Percentiles rank a stretch among this genome's conserved stretches.
Evolutionary conservation across 306 rosid species (phyloP).

Genomic region (Betula pendula): DNA sequence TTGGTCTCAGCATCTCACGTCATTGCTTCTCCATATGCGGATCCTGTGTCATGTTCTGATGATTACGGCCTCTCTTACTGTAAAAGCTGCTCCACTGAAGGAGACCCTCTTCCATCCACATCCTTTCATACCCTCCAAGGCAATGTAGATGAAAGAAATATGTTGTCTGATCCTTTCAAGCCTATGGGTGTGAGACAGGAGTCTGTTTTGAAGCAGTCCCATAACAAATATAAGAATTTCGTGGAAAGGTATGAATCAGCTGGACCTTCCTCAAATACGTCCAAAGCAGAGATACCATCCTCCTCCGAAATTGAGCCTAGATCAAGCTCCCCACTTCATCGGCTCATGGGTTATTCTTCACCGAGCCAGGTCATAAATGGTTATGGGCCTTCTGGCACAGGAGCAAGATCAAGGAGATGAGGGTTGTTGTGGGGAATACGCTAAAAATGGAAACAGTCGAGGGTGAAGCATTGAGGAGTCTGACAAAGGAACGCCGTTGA

Average conservation of each 20-base stretch:
- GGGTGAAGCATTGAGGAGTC: not conserved
- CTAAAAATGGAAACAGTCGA: not conserved
- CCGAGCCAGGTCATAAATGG: conserved; percentile 70
- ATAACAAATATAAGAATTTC: conserved; percentile 26
- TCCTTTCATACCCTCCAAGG: conserved; percentile 35
- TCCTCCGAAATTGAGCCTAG: conserved; percentile 41
- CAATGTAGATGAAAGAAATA: conserved; percentile 25
- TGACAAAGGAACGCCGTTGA: not conserved
- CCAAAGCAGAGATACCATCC: conserved; percentile 34
- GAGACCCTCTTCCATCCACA: conserved; percentile 39
- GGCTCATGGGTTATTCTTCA: conserved; percentile 79
- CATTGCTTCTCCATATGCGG: conserved; percentile 32
- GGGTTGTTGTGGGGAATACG: not conserved
- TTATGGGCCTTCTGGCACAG: conserved; percentile 23
- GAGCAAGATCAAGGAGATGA: conserved; percentile 26
- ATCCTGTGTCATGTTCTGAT: conserved; percentile 61
- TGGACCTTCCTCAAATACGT: conserved; percentile 32
- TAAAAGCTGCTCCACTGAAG: conserved; percentile 64
- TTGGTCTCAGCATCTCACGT: conserved; percentile 39
- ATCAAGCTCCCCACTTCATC: conserved; percentile 68
- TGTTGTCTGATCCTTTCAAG: conserved; percentile 27
- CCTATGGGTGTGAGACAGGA: conserved; percentile 31
- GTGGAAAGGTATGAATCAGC: conserved; percentile 29
- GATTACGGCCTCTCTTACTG: conserved; percentile 48
- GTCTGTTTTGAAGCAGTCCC: conserved; percentile 37